phyloP scores from a whole-genome alignment of 768 basidiomycete species.

The Leucocoprinus birnbaumii region DNA sequence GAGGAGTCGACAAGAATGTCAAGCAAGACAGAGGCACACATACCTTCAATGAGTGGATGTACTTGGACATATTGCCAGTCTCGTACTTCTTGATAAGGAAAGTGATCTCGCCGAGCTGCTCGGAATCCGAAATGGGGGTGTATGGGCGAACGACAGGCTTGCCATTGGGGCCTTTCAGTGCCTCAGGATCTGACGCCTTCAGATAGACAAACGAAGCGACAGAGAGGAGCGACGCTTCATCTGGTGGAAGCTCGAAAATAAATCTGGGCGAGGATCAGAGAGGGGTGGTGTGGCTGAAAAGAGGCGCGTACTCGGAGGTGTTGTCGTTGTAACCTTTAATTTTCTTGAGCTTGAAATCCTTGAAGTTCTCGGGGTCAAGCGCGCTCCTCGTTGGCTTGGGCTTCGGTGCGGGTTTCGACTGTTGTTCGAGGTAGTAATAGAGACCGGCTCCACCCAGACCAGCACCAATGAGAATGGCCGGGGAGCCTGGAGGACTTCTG shows the following conservation, averaged over 20 bases:
- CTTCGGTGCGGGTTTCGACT: slow-evolving; percentile 18
- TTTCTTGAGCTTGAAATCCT: slow-evolving; percentile 81
- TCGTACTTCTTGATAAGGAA: slow-evolving; percentile 88
- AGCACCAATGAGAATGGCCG: slow-evolving; percentile 43
- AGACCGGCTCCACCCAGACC: slow-evolving; percentile 40
- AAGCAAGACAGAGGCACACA: slow-evolving; percentile 3
- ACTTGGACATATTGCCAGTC: slow-evolving; percentile 77
- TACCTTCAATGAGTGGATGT: slow-evolving; percentile 75
- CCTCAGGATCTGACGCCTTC: slow-evolving; percentile 66
- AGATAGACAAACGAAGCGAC: slow-evolving; percentile 78
- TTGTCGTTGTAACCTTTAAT: slow-evolving; percentile 93
- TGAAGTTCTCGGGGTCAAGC: slow-evolving; percentile 71
- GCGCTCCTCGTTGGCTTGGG: slow-evolving; percentile 60
- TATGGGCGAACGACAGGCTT: slow-evolving; percentile 90
- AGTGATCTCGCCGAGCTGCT: slow-evolving; percentile 69
- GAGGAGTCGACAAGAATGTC: background rate
- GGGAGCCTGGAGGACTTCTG: slow-evolving; percentile 49
- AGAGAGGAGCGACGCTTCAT: slow-evolving; percentile 74
- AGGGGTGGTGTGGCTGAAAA: slow-evolving; percentile 3
- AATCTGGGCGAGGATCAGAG: slow-evolving; percentile 42
- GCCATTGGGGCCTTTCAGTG: slow-evolving; percentile 70
- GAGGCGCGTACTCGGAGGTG: slow-evolving; percentile 59
- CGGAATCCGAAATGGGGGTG: slow-evolving; percentile 83
- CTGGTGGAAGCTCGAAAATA: slow-evolving; percentile 76
- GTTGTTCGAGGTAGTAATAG: slow-evolving; percentile 49